Evolutionary conservation across 1,139 yeast species (phyloP), one percentile per base, ranked within the genome.

Genomic region (Fermentozyma sake): DNA sequence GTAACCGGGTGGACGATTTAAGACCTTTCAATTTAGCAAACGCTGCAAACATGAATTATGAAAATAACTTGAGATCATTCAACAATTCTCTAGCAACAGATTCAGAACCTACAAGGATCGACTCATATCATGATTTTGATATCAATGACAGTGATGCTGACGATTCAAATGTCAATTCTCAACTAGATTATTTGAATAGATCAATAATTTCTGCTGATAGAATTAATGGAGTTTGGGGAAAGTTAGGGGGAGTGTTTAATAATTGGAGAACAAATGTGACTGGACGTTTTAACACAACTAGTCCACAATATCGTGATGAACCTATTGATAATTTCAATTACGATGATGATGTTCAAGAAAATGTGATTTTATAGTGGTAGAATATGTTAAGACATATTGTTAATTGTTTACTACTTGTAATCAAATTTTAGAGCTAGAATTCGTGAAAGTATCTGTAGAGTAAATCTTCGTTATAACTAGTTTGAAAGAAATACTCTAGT

Each of bases 21-120:
- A 41, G 69, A 7, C 54, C 58, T 2, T 63, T 58, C 38, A 50
- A 53, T 33, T 43, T 57, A 15, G 33, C 52, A 3, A 36, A 33
- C 16, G 58, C 61, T 11, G 63, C 66, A 2, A 52, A 61, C 34
- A 29, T 43, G 16, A 61, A 58, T 32, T 59, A 61, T 34, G 55
- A 60, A 20, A 41, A 32, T 26, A 59, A 60, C 35, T 43, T 63
- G 26, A 37, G 48, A 18, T 37, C 34, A 3, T 60, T 60, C 37
- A 46, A 56, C 33, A 53, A 45, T 17, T 32, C 40, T 3, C 41
- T 53, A 30, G 34, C 18, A 2, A n/a, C n/a, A n/a, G n/a, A n/a
- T n/a, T n/a, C n/a, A n/a, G n/a, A n/a, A n/a, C n/a, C n/a, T n/a
- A n/a, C n/a, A n/a, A n/a, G n/a, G n/a, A n/a, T n/a, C n/a, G n/a